A percentile compares a stretch with the other conserved stretches of the same genome.
Conservation (phyloP, 2,329 filamentous ascomycete genomes). For the Sporothrix globosa region DNA sequence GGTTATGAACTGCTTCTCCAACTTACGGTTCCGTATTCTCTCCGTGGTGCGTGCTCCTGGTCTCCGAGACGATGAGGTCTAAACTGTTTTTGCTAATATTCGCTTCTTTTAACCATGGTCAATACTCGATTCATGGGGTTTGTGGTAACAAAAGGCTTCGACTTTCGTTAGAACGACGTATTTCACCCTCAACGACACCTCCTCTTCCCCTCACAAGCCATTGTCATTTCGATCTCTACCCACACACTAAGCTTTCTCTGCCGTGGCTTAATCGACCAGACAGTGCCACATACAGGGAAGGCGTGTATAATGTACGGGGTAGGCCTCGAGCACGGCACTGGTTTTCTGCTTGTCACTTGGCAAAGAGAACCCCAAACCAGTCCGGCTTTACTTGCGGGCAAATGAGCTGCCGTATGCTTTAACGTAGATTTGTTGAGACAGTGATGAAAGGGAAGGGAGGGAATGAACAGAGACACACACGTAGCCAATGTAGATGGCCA, state of each 20-base stretch:
- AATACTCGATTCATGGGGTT: too few species aligned
- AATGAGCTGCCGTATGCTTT: background rate
- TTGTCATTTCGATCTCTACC: background rate
- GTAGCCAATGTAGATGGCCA: background rate
- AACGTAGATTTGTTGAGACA: background rate
- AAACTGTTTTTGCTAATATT: background rate
- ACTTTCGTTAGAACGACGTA: background rate
- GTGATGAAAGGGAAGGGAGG: background rate
- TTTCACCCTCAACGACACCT: background rate
- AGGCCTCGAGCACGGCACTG: background rate
- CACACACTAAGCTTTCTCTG: background rate
- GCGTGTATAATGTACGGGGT: background rate
- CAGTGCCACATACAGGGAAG: background rate
- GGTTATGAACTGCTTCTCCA: background rate
- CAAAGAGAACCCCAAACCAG: background rate
- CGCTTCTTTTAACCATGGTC: too few species aligned
- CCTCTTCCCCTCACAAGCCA: constrained; percentile 3
- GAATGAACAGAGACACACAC: background rate
- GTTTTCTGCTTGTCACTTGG: background rate
- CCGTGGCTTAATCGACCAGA: background rate
- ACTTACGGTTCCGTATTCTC: constrained; percentile 25
- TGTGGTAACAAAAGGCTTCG: too few species aligned
- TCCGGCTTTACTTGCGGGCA: constrained; percentile 21
- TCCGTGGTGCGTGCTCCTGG: constrained; percentile 23
- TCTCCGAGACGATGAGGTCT: constrained; percentile 6